Percentiles rank a stretch among this genome's conserved stretches.
Conservation (phyloP, 805 yeast genomes). For the Zygoascus tannicola region DNA sequence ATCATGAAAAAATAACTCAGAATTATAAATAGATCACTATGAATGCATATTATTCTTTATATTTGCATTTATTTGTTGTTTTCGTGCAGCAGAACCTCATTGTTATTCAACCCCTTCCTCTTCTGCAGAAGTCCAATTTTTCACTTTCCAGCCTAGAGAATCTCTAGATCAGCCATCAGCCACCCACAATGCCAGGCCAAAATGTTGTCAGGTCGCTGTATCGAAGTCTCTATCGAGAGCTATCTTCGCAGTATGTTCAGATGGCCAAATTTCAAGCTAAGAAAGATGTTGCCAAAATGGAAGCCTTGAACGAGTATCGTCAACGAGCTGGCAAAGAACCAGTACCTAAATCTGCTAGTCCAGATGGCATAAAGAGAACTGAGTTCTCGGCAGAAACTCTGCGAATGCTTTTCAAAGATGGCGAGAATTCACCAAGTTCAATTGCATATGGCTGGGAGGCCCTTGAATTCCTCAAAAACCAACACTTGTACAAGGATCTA, state of each 20-base stretch:
- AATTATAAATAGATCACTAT: no score
- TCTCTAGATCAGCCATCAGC: no score
- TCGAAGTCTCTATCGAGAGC: conserved; percentile 21
- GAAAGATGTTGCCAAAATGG: conserved; percentile 6
- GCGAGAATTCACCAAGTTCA: conserved; percentile 8
- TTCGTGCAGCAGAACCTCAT: no score
- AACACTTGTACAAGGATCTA: conserved; percentile 67
- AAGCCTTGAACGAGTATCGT: conserved; percentile 10
- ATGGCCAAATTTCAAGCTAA: conserved; percentile 16
- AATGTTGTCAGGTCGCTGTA: conserved; percentile 12
- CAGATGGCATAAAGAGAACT: not conserved
- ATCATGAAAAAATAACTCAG: no score
- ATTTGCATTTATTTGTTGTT: no score
- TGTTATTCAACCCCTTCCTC: no score
- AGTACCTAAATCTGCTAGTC: not conserved
- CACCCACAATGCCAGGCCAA: no score
- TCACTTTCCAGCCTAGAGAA: no score
- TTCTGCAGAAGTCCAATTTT: no score
- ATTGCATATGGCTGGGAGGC: conserved; percentile 47
- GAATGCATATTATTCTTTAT: no score
- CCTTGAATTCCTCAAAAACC: conserved; percentile 54
- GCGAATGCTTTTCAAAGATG: conserved; percentile 6
- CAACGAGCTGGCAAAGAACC: conserved; percentile 1
- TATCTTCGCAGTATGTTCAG: conserved; percentile 17
- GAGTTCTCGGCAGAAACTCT: not conserved